Percentiles rank a stretch among this genome's conserved stretches.
Conservation (phyloP, 371 early-diverging fungal genomes). For the Rhizopus delemar region DNA sequence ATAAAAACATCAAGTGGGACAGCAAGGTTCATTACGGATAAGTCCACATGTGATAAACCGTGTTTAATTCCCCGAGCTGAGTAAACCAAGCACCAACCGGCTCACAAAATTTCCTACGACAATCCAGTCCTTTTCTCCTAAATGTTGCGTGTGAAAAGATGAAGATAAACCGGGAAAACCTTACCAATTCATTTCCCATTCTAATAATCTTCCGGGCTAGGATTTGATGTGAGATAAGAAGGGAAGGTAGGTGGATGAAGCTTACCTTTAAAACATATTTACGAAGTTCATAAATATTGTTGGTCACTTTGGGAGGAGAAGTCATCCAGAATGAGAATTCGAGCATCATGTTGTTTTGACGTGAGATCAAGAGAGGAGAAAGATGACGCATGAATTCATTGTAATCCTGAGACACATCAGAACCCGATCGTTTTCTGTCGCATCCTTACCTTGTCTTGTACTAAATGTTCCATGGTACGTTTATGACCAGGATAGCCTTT, state of each 20-base stretch:
- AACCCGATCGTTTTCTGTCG: background rate
- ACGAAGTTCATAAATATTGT: slow-evolving; percentile 90
- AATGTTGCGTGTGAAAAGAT: background rate
- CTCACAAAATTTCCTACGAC: slow-evolving; percentile 82
- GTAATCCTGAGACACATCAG: slow-evolving; percentile 3
- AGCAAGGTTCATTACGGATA: slow-evolving; percentile 82
- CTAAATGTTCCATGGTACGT: slow-evolving; percentile 54
- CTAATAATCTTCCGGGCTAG: slow-evolving; percentile 85
- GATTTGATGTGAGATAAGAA: slow-evolving; percentile 1
- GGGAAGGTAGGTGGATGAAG: background rate
- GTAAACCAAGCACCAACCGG: slow-evolving; percentile 97
- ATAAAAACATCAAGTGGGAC: background rate
- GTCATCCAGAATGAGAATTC: slow-evolving; percentile 94
- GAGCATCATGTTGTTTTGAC: slow-evolving; percentile 83
- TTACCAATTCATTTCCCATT: slow-evolving; percentile 90
- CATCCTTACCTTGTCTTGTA: slow-evolving; percentile 54
- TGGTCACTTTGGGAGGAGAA: slow-evolving; percentile 69
- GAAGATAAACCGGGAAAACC: background rate
- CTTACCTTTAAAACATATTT: slow-evolving; percentile 77
- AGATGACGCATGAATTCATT: slow-evolving; percentile 61
- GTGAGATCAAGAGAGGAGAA: slow-evolving; percentile 67
- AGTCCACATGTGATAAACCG: slow-evolving; percentile 94
- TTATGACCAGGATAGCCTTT: slow-evolving; percentile 84
- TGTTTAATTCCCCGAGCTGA: slow-evolving; percentile 85
- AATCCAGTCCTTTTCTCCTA: slow-evolving; percentile 81